Evolutionary conservation across 768 basidiomycete genomes (phyloP).

Genomic region (Lentinus tigrinus): DNA sequence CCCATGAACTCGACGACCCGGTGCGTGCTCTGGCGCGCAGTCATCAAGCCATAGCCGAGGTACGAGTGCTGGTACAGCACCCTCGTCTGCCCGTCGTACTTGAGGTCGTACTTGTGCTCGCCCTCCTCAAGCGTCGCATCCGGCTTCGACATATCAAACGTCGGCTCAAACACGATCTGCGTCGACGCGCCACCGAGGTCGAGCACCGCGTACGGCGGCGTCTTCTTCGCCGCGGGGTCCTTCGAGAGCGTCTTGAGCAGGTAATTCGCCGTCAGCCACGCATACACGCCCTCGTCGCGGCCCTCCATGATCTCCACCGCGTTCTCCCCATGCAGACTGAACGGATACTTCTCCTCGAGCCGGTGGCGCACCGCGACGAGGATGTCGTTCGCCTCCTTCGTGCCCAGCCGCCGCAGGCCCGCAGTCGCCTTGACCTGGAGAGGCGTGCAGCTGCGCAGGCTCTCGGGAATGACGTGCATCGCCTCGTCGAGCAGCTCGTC

Average conservation of each 20-base stretch:
- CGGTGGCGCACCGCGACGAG: slow-evolving; percentile 67
- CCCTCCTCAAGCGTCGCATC: slow-evolving; percentile 59
- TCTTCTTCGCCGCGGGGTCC: slow-evolving; percentile 30
- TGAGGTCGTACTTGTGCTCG: slow-evolving; percentile 88
- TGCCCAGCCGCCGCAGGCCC: slow-evolving; percentile 74
- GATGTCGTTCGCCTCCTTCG: slow-evolving; percentile 63
- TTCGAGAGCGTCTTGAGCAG: slow-evolving; percentile 66
- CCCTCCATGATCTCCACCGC: slow-evolving; percentile 93
- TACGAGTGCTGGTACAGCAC: slow-evolving; percentile 97
- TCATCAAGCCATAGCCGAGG: slow-evolving; percentile 94
- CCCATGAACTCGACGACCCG: slow-evolving; percentile 87
- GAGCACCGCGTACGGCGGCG: slow-evolving; percentile 83
- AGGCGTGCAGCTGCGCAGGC: slow-evolving; percentile 71
- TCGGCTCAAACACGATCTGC: slow-evolving; percentile 95
- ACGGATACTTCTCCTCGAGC: slow-evolving; percentile 63
- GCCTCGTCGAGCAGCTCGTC: slow-evolving; percentile 83
- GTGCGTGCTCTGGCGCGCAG: slow-evolving; percentile 81
- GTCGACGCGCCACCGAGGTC: slow-evolving; percentile 97
- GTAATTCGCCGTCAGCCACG: slow-evolving; percentile 98
- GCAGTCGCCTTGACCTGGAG: slow-evolving; percentile 93
- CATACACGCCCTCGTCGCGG: slow-evolving; percentile 95
- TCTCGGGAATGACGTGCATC: slow-evolving; percentile 67
- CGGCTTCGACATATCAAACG: slow-evolving; percentile 43
- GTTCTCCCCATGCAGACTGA: slow-evolving; percentile 56
- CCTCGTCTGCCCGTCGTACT: slow-evolving; percentile 67